Base-by-base conservation (phyloP, 129 eudicot species). In the Tagetes patula region DNA sequence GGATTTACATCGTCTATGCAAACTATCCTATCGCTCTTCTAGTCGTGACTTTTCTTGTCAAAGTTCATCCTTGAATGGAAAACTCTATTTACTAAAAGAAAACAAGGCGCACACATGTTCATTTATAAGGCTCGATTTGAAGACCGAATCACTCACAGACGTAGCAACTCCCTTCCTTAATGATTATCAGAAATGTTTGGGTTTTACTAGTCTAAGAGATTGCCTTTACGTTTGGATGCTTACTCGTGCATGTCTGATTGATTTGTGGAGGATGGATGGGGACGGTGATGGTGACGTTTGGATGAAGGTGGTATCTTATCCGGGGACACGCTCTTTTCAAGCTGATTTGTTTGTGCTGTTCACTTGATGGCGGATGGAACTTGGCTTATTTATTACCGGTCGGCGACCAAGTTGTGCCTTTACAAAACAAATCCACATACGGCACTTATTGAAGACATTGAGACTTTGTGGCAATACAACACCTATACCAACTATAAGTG, bases 341-440 rank as follows among this genome's bases (percentile, higher is more conserved):
- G 27, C 27, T 20, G 3, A 27, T 37, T 14, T 10, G 64, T 9
- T 0, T 56, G 8, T 43, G 6, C 8, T 6, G 20, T 74, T 4
- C 70, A 74, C 31, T 1, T 7, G n/a, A 64, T 49, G 78, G 65
- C 31, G 54, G 53, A 74, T 64, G 78, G 78, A 48, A 74, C 49
- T 27, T 48, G 49, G 71, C 41, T 74, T 33, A 50, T 48, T 52
- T 39, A 20, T 20, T 20, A 20, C 4, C 41, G 3, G 3, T 2
- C 47, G 40, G 63, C 6, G 0, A 0, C 8, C 2, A 34, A 1
- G 13, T 13, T 20, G 27, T 3, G 5, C n/a, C 3, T 61, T 36
- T 60, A 5, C 48, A 4, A 1, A 7, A 0, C 14, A 62, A 48
- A 73, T 43, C 11, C 3, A 2, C 20, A 5, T 8, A 55, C 0